Base-by-base conservation (phyloP, 306 rosid species). In the Quercus gilva region DNA sequence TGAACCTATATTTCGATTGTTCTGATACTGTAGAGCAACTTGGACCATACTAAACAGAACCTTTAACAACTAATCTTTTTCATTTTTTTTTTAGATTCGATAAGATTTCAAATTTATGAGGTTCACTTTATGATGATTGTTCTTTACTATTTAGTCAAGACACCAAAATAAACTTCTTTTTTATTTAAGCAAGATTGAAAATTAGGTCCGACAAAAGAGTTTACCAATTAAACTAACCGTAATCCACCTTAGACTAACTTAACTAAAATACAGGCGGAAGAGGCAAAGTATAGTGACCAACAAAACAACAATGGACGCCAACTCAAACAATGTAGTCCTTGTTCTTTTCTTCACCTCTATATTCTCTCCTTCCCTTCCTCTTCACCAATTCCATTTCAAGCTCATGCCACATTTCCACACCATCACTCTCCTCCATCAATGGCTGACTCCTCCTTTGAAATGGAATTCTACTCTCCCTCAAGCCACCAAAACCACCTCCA, bases 371-470 rank as follows among this genome's bases (percentile, higher is more conserved):
- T 64, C 33, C 43, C 37, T 5, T 8, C 41, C 11, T 67, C 12
- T 56, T 23, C 33, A 20, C 64, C 21, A 5, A n/a, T 41, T 49
- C 67, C 10, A 17, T 41, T 29, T 73, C 56, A 63, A 53, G 0
- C 6, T 51, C 56, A 55, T 17, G 28, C 52, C 72, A 4, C 71
- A 6, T 74, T 74, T 55, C 23, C 45, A 17, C 58, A 60, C 76
- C 67, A 57, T 12, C 31, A 67, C 55, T 31, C 59, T 26, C 72
- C 73, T 73, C 74, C 45, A 80, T 79, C 82, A 74, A 84, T 85
- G 93, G 84, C 87, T 76, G 87, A 84, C 80, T 87, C 91, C 74
- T 89, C 91, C 59, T 81, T 86, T 17, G 90, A 90, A 60, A 53
- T 76, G 1, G 90, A 87, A 9, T 55, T 29, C 82, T 37, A 43